phyloP scores from a whole-genome alignment of 805 yeast genomes.

The Kuraishia piskuri region DNA sequence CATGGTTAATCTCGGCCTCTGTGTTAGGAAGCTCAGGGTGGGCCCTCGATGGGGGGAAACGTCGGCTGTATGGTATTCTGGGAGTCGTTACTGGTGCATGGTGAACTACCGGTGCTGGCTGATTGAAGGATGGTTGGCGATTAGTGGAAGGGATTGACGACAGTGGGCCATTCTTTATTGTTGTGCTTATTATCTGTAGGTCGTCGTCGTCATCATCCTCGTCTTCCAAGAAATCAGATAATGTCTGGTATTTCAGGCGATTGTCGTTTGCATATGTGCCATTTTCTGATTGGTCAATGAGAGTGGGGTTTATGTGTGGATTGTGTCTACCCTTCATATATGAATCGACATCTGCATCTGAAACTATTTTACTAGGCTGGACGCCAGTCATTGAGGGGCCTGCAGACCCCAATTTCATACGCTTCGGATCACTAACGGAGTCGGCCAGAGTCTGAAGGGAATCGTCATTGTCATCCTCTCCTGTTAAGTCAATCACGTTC shows the following conservation, averaged over 20 bases:
- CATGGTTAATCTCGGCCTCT: not conserved
- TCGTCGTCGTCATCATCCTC: not conserved
- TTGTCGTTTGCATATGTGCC: not conserved
- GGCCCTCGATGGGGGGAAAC: not conserved
- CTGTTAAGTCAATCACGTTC: not conserved
- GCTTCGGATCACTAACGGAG: not conserved
- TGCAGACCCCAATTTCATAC: not conserved
- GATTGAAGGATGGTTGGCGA: not conserved
- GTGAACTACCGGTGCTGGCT: not conserved
- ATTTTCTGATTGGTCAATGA: too few species aligned
- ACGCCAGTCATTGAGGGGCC: too few species aligned
- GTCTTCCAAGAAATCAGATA: not conserved
- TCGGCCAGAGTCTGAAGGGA: not conserved
- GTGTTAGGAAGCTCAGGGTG: not conserved
- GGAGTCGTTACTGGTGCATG: not conserved
- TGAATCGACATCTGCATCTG: not conserved
- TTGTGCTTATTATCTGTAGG: not conserved
- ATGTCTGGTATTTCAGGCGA: not conserved
- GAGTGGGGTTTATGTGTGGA: too few species aligned
- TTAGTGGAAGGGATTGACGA: not conserved
- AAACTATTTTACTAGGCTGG: not conserved
- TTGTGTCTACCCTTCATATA: not conserved
- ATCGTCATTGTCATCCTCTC: not conserved
- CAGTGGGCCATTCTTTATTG: not conserved
- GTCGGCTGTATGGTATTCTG: not conserved